Conservation (phyloP, 345 rosid species). For the Mangifera indica region DNA sequence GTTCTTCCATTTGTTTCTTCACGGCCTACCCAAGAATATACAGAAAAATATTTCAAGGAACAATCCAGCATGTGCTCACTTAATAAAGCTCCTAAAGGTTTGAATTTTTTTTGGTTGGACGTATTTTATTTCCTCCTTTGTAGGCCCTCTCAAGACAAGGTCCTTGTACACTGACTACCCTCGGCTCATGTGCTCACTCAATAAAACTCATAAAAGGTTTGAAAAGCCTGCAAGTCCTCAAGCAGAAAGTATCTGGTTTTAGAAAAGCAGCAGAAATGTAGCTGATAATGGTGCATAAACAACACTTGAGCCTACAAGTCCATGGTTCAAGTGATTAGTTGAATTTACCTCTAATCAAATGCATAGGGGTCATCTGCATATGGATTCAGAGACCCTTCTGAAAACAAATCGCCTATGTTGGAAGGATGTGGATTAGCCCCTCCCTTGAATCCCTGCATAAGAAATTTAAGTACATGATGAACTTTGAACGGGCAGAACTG, state of each 20-base stretch:
- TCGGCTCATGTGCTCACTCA: background rate
- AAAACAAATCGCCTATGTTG: constrained; percentile 82
- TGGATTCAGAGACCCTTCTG: constrained; percentile 90
- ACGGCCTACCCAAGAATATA: background rate
- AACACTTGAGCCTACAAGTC: background rate
- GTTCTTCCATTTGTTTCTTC: background rate
- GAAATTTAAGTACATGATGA: background rate
- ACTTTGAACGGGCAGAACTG: constrained; percentile 11
- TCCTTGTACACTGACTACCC: background rate
- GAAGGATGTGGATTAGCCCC: constrained; percentile 45
- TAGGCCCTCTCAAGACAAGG: background rate
- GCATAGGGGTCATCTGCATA: constrained; percentile 95
- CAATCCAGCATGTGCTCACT: background rate
- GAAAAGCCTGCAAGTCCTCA: background rate
- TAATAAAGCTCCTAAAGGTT: background rate
- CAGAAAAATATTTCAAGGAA: background rate
- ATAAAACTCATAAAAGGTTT: background rate
- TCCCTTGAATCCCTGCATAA: constrained; percentile 50
- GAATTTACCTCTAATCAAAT: constrained; percentile 55
- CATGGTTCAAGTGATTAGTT: background rate
- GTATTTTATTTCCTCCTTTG: background rate
- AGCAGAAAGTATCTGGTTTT: background rate
- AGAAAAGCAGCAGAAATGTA: background rate
- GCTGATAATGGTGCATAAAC: background rate
- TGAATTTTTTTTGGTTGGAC: background rate